phyloP scores from a whole-genome alignment of 2,329 filamentous ascomycete species.

The Cryphonectria naterciae region DNA sequence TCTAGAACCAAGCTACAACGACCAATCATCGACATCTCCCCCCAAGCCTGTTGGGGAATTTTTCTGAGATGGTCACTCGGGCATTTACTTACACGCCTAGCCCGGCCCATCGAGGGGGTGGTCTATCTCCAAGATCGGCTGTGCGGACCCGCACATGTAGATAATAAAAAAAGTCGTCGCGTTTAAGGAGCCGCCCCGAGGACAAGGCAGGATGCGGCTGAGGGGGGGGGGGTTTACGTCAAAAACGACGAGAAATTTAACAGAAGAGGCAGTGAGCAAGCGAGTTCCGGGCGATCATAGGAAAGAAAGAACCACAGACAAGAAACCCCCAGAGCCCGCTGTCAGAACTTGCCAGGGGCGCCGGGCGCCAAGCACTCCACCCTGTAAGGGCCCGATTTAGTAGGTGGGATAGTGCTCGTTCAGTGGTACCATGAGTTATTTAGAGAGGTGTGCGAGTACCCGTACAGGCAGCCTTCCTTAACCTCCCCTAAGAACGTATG shows the following conservation, averaged over 20 bases:
- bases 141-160: slow-evolving; percentile 14
- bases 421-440: not conserved
- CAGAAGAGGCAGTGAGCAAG: not conserved
- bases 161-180: not conserved
- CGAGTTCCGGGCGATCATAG: not conserved
- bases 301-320: not conserved
- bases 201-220: not conserved
- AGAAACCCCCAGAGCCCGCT: not conserved
- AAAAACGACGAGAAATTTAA: slow-evolving; percentile 10
- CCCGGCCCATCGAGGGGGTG: too few relatives aligned
- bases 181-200: not conserved
- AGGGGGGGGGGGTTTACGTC: not conserved
- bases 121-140: not conserved
- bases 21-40: not conserved
- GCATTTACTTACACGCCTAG: not conserved
- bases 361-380: slow-evolving; percentile 18
- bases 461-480: not conserved
- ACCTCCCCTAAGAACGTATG: too few relatives aligned
- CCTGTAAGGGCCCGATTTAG: slow-evolving; percentile 22
- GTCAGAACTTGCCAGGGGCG: not conserved
- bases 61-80: not conserved
- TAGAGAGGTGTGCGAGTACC: not conserved
- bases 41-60: not conserved
- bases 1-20: not conserved
- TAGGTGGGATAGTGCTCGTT: slow-evolving; percentile 8